Percentiles rank a stretch among this genome's conserved stretches.
Conservation (phyloP, 2,329 filamentous ascomycete genomes). For the Fusarium penzigii region DNA sequence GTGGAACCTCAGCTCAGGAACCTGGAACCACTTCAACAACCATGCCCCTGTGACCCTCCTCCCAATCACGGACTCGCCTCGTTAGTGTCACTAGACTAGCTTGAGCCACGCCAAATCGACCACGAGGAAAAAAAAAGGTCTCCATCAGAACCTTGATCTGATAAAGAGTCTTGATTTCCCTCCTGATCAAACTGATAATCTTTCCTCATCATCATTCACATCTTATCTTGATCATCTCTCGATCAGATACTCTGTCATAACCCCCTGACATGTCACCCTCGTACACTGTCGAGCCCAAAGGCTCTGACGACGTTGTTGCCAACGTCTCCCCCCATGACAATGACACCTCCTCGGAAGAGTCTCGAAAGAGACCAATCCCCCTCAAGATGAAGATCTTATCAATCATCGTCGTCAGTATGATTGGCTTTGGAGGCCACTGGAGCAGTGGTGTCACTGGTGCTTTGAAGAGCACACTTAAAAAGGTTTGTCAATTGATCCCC, state of each 20-base stretch:
- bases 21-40: no score
- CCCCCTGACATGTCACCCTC: neutral
- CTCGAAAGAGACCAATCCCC: slow-evolving; percentile 27
- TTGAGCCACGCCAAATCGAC: neutral
- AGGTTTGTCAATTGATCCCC: slow-evolving; percentile 30
- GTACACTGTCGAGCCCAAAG: slow-evolving; percentile 7
- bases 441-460: slow-evolving; percentile 61
- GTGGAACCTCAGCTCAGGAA: no score
- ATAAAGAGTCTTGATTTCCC: neutral
- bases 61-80: neutral
- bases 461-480: slow-evolving; percentile 63
- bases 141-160: neutral
- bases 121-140: neutral
- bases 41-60: no score
- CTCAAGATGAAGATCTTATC: slow-evolving; percentile 36
- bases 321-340: slow-evolving; percentile 9
- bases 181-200: neutral
- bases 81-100: neutral
- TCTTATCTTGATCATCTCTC: neutral
- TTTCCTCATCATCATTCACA: neutral
- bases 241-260: neutral
- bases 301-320: slow-evolving; percentile 3
- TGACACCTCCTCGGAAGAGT: slow-evolving; percentile 15
- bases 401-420: slow-evolving; percentile 51
- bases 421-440: slow-evolving; percentile 62